Conservation (phyloP, 2,329 filamentous ascomycete genomes). For the Aaosphaeria pasadenensis region DNA sequence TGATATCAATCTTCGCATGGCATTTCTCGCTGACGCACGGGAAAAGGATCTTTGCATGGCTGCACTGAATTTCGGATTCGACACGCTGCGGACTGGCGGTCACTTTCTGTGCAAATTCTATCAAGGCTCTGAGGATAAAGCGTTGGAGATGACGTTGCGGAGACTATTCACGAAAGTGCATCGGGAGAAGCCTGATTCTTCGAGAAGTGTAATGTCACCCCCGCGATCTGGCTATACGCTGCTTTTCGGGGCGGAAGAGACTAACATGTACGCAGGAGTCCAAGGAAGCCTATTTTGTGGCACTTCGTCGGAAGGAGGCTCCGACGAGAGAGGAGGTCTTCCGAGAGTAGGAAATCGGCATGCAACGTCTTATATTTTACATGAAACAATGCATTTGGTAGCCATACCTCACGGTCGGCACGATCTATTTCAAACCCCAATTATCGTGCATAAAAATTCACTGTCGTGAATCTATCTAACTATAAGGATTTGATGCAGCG, state of each 20-base stretch:
- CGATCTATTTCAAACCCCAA: too few relatives aligned
- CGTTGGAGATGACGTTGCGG: conserved; percentile 70
- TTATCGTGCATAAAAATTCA: too few relatives aligned
- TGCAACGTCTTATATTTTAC: too few relatives aligned
- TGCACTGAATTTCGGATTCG: conserved; percentile 79
- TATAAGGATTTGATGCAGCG: too few relatives aligned
- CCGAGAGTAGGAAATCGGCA: conserved; percentile 12
- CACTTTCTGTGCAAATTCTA: conserved; percentile 99
- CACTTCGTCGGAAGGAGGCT: conserved; percentile 63
- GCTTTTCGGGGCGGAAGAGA: neutral
- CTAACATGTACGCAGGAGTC: conserved; percentile 60
- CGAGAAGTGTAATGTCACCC: conserved; percentile 65
- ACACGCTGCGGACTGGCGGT: conserved; percentile 77
- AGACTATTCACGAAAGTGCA: conserved; percentile 76
- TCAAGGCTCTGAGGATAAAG: conserved; percentile 82
- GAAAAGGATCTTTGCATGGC: conserved; percentile 82
- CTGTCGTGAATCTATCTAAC: too few relatives aligned
- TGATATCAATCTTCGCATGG: neutral
- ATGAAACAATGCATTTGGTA: too few relatives aligned
- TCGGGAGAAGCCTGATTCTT: conserved; percentile 88
- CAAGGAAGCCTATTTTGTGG: conserved; percentile 84
- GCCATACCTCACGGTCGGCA: neutral
- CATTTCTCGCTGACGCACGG: neutral
- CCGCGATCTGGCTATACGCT: neutral
- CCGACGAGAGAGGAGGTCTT: conserved; percentile 48